Percentiles rank a stretch among this genome's conserved stretches.
phyloP scores from a whole-genome alignment of 2,329 filamentous ascomycete species.

The Cladobotryum protrusum region DNA sequence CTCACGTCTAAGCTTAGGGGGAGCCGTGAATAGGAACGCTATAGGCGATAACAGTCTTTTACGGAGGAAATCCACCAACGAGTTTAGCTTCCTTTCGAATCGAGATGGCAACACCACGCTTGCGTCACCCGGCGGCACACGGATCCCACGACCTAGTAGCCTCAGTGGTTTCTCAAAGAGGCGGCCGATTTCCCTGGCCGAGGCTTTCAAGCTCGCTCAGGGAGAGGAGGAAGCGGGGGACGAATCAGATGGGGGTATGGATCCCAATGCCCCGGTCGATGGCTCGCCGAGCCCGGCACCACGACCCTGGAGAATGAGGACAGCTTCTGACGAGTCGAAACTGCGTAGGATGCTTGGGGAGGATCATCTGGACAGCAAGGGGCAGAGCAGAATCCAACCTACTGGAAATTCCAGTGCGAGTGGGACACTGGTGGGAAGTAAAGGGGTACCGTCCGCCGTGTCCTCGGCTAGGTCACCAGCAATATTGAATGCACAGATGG shows the following conservation, averaged over 20 bases:
- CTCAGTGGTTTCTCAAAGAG: slow-evolving; percentile 20
- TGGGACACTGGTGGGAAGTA: slow-evolving; percentile 5
- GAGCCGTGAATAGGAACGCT: not conserved
- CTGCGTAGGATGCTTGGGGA: slow-evolving; percentile 23
- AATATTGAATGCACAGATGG: not conserved
- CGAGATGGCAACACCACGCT: slow-evolving; percentile 17
- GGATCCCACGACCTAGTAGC: slow-evolving; percentile 28
- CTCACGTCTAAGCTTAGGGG: not conserved
- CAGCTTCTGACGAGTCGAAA: slow-evolving; percentile 26
- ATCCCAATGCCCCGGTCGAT: slow-evolving; percentile 25
- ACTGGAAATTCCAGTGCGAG: slow-evolving; percentile 5
- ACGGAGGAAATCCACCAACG: not conserved
- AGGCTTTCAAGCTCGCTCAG: slow-evolving; percentile 34
- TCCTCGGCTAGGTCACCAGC: slow-evolving; percentile 1
- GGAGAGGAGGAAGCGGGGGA: slow-evolving; percentile 21
- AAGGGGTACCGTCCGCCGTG: not conserved
- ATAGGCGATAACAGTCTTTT: not conserved
- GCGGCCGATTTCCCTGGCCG: slow-evolving; percentile 34
- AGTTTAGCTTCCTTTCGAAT: not conserved
- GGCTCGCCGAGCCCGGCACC: slow-evolving; percentile 49
- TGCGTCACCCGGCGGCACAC: slow-evolving; percentile 25
- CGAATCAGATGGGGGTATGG: slow-evolving; percentile 19
- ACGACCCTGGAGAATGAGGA: slow-evolving; percentile 34
- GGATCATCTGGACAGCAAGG: slow-evolving; percentile 27
- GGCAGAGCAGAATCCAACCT: slow-evolving; percentile 13